Evolutionary conservation across 2,329 filamentous ascomycete genomes (phyloP), one percentile per base, ranked within the genome.

Genomic region (Neofusicoccum laricinum): DNA sequence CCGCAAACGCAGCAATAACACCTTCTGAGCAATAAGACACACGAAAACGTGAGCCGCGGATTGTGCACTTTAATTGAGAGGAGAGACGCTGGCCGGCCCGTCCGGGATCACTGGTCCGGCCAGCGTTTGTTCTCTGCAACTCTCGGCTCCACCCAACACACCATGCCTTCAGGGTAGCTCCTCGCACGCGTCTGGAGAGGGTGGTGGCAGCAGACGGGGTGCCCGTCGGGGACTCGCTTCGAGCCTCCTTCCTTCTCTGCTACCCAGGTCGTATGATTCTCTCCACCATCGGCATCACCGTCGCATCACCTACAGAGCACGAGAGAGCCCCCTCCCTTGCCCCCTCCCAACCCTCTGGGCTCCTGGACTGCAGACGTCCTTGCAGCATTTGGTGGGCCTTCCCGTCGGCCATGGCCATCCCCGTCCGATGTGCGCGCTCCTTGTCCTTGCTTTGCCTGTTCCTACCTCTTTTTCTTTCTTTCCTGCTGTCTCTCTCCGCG

Each of bases 181-280:
- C 25, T 58, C 30, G 40, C 21, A 6, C 15, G 6, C 17, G n/a
- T 38, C 41, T 45, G 40, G 17, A 21, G 32, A 46, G 30, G 25
- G 25, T 36, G 25, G 25, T 36, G 19, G 11, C 19, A 7, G 14
- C 53, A 43, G 34, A 55, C 34, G 10, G 34, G 36, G 19, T 12
- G 25, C 48, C 36, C 30, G 4, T 19, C 36, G 25, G 6, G 30
- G 30, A 36, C 43, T 59, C 55, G 55, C 55, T 59, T 59, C 55
- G 55, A 58, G 55, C 25, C 40, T 34, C 55, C 55, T 59, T 46
- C 55, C 30, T 21, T 17, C 25, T 46, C 17, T 12, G 25, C 55
- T 8, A 59, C 25, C 41, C n/a, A 34, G 34, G 15, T 59, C 55
- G 55, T 59, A 59, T 46, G 55, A 59, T 43, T n/a, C 40, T n/a